Conservation (phyloP, 139 green algal species). For the Asterochloris erici region DNA sequence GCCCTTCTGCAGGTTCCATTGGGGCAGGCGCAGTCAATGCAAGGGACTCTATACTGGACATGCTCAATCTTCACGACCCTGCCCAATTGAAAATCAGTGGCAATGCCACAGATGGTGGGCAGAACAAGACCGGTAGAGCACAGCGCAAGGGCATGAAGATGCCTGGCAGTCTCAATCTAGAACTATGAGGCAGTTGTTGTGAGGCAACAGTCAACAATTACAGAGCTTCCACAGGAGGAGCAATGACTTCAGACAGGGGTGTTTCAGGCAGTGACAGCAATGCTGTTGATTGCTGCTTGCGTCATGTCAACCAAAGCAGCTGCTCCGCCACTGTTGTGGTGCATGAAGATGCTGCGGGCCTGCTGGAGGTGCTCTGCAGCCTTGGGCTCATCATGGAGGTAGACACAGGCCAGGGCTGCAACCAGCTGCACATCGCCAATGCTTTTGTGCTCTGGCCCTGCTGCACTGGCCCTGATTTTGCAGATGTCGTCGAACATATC, state of each 20-base stretch:
- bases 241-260: too few species aligned
- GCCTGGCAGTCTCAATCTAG: too few species aligned
- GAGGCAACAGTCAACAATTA: too few species aligned
- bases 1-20: conserved; percentile 10
- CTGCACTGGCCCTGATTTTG: conserved; percentile 14
- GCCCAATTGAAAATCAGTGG: background rate
- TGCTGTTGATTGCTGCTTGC: too few species aligned
- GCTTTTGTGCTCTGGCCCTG: conserved; percentile 34
- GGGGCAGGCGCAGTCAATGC: conserved; percentile 4
- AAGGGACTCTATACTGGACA: conserved; percentile 27
- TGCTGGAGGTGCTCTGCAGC: background rate
- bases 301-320: too few species aligned
- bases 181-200: too few species aligned
- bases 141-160: too few species aligned
- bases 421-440: conserved; percentile 50
- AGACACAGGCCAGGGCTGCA: conserved; percentile 50
- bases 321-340: background rate
- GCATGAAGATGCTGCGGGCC: background rate
- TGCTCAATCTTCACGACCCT: conserved; percentile 27
- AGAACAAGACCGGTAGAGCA: too few species aligned
- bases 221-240: too few species aligned
- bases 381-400: conserved; percentile 43
- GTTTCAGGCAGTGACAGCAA: too few species aligned
- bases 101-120: background rate
- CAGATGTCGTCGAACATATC: conserved; percentile 72